Evolutionary conservation across 192 early-diverging fungal genomes (phyloP).

Genomic region (Geranomyces variabilis): DNA sequence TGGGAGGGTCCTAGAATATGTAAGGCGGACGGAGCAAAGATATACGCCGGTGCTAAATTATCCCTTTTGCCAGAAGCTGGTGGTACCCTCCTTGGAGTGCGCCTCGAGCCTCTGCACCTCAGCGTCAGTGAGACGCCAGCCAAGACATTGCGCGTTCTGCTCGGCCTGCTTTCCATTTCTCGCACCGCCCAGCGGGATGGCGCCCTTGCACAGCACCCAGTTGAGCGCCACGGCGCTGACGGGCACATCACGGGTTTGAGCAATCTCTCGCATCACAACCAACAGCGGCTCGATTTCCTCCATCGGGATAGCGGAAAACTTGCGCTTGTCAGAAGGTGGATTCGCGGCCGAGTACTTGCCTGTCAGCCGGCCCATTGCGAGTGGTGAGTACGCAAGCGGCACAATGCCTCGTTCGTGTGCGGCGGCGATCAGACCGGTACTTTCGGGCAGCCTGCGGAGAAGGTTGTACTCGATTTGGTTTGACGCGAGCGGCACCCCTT

Average conservation of each 20-base stretch:
- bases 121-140: not conserved
- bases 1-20: no score
- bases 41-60: no score
- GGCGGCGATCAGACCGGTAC: not conserved
- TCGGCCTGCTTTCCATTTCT: not conserved
- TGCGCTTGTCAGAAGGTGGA: not conserved
- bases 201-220: not conserved
- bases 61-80: slow-evolving; percentile 1
- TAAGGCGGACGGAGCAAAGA: no score
- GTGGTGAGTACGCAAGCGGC: not conserved
- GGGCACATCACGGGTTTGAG: not conserved
- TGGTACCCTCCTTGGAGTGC: not conserved
- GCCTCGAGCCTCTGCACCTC: not conserved
- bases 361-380: not conserved
- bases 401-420: not conserved
- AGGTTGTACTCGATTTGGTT: not conserved
- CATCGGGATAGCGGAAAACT: not conserved
- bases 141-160: not conserved
- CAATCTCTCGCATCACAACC: slow-evolving; percentile 1
- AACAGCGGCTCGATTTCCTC: not conserved
- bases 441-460: not conserved
- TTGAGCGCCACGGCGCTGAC: slow-evolving; percentile 1
- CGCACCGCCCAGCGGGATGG: not conserved
- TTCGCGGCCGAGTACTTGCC: not conserved
- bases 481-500: not conserved